Evolutionary conservation across 139 green algal species (phyloP), one percentile per base, ranked within the genome.

Genomic region (Picochlorum sp.): DNA sequence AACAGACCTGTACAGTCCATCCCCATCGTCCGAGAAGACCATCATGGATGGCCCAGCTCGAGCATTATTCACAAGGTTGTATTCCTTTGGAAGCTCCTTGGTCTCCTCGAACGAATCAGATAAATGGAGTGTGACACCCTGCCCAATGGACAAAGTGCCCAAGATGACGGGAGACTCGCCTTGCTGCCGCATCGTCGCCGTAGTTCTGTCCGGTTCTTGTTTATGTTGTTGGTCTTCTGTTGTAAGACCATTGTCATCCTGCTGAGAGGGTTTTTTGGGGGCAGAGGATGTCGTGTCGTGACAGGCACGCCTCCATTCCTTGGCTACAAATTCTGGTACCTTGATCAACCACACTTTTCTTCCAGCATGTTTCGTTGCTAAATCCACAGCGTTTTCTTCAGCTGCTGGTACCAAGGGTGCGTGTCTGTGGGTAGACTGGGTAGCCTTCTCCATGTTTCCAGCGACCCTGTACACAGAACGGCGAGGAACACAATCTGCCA

Each of bases 241-340:
- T 30, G 4, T 30, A 0, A 6, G 34, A 13, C 8, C 34, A 41
- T 11, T 10, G 8, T 11, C 34, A 11, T 11, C 34, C 8, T 41
- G 34, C 8, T 41, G 34, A 30, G 26, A 30, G 6, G 26, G 26
- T 11, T 41, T 11, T 41, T 0, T 3, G 8, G 34, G 34, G 2
- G 34, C 1, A 41, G 34, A 41, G 9, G 8, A 3, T 41, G 9
- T 13, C 5, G 34, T 41, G 34, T 14, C 34, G 47, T 20, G 5
- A 38, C 69, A 75, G 9, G 70, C 73, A 18, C 28, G 38, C 21
- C 66, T 56, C 77, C 77, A 84, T 4, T 71, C 64, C 49, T 84
- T 61, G 6, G 77, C 75, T 44, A 84, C 62, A 50, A 81, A 83
- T 20, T 66, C 54, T 10, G 77, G 77, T 32, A 84, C 77, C 72